Base-by-base conservation (phyloP, 140 eudicot genomes). In the Anethum foeniculum region DNA sequence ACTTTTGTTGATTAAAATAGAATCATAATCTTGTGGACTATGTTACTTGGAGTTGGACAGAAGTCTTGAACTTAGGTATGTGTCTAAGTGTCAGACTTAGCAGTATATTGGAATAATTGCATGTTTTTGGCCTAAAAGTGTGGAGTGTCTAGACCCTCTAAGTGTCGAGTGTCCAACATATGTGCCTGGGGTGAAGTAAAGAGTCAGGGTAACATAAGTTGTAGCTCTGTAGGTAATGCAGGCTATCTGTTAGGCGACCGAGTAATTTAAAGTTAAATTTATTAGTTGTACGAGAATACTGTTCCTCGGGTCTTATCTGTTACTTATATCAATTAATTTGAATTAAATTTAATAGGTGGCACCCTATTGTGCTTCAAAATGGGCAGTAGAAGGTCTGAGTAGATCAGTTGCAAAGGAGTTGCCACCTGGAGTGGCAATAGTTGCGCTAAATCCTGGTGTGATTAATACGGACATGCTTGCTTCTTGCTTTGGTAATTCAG, bases 361-460 rank as follows among this genome's bases (percentile, higher is more conserved):
- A 34, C 99, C 99, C 28, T 95, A 92, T 85, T 95, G 97, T 84
- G 99, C 99, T 82, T 92, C 99, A 75, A 95, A 95, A 85, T 95
- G 99, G 99, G 99, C 96, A 62, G 88, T 92, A 30, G 99, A 95
- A 85, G 97, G 99, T 58, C 82, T 95, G 87, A 84, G 89, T 46
- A 90, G 89, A 82, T 84, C 99, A 58, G 97, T 86, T 51, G 97
- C 97, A 43, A 92, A 95, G 86, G 99, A 95, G 92, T 81, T 95
- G 84, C 96, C 97, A 25, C 79, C 88, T 74, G 97, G 97, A 79
- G 77, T 92, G 90, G 95, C 97, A 83, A 81, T 85, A 41, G 90
- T 94, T 84, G 97, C 97, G 27, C 92, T 94, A 25, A 94, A 84
- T 86, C 99, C 99, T 0, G 97, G 99, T 32, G 97, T 92, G 5